Base-by-base conservation (phyloP, 1,284 basidiomycete genomes). In the Fomitiporia mediterranea region DNA sequence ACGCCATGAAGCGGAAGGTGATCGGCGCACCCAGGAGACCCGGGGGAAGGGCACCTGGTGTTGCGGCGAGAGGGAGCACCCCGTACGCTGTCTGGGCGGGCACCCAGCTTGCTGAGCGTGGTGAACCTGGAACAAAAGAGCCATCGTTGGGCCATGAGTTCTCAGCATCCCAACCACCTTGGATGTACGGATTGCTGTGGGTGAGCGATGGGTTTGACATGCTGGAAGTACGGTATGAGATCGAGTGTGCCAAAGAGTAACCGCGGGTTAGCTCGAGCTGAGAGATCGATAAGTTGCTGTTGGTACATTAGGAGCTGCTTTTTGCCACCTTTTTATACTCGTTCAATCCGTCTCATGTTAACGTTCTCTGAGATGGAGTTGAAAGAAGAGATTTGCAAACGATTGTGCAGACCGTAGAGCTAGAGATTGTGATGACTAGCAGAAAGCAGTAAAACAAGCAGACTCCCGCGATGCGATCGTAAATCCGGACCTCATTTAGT, bases 1-100 rank as follows among this genome's bases (percentile, higher is more conserved):
- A 30, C n/a, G 53, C 47, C 53, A 59, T 51, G 34, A 59, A 59
- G 30, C 57, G 57, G 32, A 59, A 55, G 7, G 53, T 50, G 17
- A 55, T n/a, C 11, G 44, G n/a, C 15, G 38, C 28, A n/a, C 57
- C 53, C n/a, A 55, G n/a, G 44, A 59, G 30, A 13, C 48, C 49
- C 4, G 57, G 53, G 23, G 53, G 53, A 8, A 55, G 30, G 21
- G 35, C 40, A 17, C 53, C 57, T 37, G 57, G 53, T 15, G 53
- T 51, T 15, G 53, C 34, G 0, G 47, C 46, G 9, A 59, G 17
- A 0, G 57, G 57, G 15, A 59, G 53, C 2, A 53, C 53, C 5
- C 57, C 57, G 40, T 19, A 55, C 15, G 48, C 38, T 8, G 53
- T 50, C 40, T 59, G 57, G 3, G 57, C 57, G 21, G 49, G 42